Evolutionary conservation across 1,139 yeast species (phyloP), one percentile per base, ranked within the genome.

Genomic region (Hyphopichia wangnamkhiaoensis): DNA sequence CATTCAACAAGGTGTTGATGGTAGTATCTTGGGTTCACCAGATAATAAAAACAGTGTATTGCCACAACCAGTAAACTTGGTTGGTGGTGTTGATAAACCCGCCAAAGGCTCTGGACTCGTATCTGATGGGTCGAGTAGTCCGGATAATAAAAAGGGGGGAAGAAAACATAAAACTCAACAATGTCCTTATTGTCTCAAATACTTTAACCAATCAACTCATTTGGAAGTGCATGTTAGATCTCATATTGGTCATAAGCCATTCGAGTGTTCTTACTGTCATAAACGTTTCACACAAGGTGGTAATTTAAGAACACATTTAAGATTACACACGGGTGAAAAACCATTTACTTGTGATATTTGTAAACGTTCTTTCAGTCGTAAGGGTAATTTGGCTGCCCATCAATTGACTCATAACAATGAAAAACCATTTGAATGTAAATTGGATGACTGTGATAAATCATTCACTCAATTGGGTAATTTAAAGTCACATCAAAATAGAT

Each of bases 261-360:
- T 82, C 61, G 83, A 79, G 56, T 91, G 98, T 59, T 70, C 73
- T 6, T 86, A 72, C 55, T 91, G 94, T 61, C 84, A 80, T 41
- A 89, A 89, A 61, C 68, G 84, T 42, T 91, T 91, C 54, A 86
- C 95, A 1, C 98, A 91, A 59, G 95, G 95, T 47, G 96, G 97
- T 13, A 93, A 91, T 60, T 68, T 91, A 54, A 75, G 95, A 47
- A 89, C 96, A 1, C 98, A 91, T 65, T 70, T 84, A 50, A 71
- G 97, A 46, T 71, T 90, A 19, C 97, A 91, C 56, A 90, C 96
- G 1, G 97, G 97, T 21, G 96, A 88, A 52, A 85, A 85, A 57
- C 96, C 96, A 4, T 88, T 84, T 52, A 71, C 76, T 32, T 89
- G 96, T 63, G 83, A 81, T 23, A 65, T 76, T 12, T 89, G 96